Evolutionary conservation across 345 rosid species (phyloP), one percentile per base, ranked within the genome.

Genomic region (Populus nigra): DNA sequence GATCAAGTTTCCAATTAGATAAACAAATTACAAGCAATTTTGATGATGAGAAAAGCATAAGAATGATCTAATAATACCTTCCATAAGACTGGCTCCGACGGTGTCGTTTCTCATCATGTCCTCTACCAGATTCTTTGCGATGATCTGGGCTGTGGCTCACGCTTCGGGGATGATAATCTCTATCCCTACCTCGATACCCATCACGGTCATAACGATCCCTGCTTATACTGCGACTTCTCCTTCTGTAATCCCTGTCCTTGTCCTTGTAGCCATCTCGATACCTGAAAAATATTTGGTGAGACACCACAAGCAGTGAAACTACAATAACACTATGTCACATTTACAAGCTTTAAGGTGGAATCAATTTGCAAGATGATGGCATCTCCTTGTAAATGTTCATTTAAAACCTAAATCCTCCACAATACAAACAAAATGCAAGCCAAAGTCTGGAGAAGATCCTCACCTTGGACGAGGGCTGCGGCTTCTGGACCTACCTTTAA

Each of bases 131-230:
- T 43, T 88, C 86, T 86, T 71, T 89, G 59, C 63, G 27, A 45
- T 76, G 76, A 72, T 83, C 88, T 65, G 88, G 92, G 68, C 94
- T 91, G 67, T 86, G 86, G 76, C 91, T 89, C 88, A 89, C 87
- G 68, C 92, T 88, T 55, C 85, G 85, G 2, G 83, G 87, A 41
- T 67, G 88, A 77, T 86, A 81, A 76, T 88, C 89, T 77, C 85
- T 86, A 68, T 84, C 89, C 80, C 71, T 89, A 68, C 88, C 91
- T 67, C 82, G 85, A 83, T 86, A 73, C 77, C 83, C 86, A 10
- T 88, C 91, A 76, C 81, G 88, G 4, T 84, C 88, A 78, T 79
- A 80, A 80, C 89, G 79, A 29, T 89, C 91, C 43, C 45, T 74
- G 76, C 94, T 89, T 79, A 88, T 85, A 31, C 94, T 88, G 71